phyloP scores from a whole-genome alignment of 164 flowering plant genomes.

The Dillenia suffruticosa region DNA sequence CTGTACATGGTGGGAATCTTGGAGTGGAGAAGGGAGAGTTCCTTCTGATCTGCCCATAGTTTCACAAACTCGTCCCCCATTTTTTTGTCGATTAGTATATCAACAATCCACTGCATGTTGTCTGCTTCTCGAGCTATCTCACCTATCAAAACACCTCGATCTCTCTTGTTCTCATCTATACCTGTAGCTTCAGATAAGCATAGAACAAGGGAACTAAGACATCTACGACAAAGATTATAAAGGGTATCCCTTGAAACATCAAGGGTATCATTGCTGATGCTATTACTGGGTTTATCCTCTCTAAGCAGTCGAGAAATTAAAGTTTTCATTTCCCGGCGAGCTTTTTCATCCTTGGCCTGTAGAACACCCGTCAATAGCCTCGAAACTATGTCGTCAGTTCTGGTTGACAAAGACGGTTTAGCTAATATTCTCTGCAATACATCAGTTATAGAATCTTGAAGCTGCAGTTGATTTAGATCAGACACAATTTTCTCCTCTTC shows the following conservation, averaged over 20 bases:
- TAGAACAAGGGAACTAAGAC: conserved; percentile 62
- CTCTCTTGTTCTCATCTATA: conserved; percentile 42
- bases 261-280: conserved; percentile 9
- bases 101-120: conserved; percentile 82
- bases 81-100: conserved; percentile 59
- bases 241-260: conserved; percentile 69
- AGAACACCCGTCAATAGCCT: conserved; percentile 54
- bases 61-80: conserved; percentile 81
- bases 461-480: conserved; percentile 50
- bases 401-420: conserved; percentile 52
- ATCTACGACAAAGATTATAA: conserved; percentile 63
- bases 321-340: conserved; percentile 80
- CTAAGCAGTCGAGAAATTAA: conserved; percentile 55
- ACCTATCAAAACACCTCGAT: conserved; percentile 57
- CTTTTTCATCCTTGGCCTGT: conserved; percentile 80
- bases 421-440: conserved; percentile 64
- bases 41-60: conserved; percentile 89
- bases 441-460: conserved; percentile 31
- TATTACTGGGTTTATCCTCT: conserved; percentile 36
- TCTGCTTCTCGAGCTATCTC: conserved; percentile 89
- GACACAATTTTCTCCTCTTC: conserved; percentile 71
- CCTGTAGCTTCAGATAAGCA: conserved; percentile 60
- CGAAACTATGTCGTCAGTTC: conserved; percentile 49
- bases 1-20: conserved; percentile 75
- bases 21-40: conserved; percentile 75